Conservation (phyloP, 2,329 filamentous ascomycete species). For the Trichoderma pleuroti region DNA sequence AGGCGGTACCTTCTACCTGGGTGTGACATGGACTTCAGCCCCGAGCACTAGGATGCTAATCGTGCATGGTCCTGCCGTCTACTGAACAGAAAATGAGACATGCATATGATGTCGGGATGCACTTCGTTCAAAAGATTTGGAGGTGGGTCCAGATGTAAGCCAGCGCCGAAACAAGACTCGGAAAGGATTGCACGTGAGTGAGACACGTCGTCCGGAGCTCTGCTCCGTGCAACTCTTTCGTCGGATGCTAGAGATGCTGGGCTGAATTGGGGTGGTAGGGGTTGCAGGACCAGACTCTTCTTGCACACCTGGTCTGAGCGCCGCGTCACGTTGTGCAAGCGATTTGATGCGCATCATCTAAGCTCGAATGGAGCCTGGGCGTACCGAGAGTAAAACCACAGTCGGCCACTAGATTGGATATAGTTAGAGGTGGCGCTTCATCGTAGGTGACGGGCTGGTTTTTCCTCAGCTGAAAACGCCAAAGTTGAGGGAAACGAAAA, state of each 20-base stretch:
- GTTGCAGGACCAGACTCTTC: neutral
- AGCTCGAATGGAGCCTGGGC: neutral
- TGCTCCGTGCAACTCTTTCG: neutral
- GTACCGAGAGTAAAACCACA: neutral
- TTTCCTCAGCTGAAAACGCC: constrained; percentile 12
- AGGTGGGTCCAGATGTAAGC: neutral
- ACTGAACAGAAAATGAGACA: neutral
- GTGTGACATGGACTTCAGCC: neutral
- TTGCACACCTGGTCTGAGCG: neutral
- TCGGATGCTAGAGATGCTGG: neutral
- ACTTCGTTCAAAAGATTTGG: neutral
- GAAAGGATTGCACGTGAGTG: neutral
- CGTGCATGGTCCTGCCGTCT: neutral
- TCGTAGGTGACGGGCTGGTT: neutral
- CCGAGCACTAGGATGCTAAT: neutral
- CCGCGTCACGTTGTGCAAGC: neutral
- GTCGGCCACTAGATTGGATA: neutral
- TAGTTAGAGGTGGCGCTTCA: constrained; percentile 4
- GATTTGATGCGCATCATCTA: neutral
- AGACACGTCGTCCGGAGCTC: neutral
- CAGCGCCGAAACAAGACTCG: neutral
- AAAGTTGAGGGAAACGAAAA: neutral
- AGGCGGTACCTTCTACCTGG: neutral
- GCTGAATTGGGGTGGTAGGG: neutral
- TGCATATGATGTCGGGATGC: neutral